Base-by-base conservation (phyloP, 164 flowering plant genomes). In the Tetrastigma voinierianum region DNA sequence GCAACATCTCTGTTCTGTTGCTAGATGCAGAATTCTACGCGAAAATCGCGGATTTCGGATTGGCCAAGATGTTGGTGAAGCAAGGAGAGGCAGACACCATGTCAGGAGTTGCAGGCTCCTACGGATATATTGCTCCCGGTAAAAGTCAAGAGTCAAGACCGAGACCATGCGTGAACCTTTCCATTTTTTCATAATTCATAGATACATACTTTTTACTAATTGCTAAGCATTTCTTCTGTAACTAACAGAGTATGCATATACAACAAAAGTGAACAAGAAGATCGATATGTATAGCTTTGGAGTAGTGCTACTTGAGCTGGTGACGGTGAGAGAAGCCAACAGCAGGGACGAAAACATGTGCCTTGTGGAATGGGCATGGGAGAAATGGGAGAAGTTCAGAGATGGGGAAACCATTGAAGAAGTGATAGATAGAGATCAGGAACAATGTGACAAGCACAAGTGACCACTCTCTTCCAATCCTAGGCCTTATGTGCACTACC, bases 81-180 rank as follows among this genome's bases (percentile, higher is more conserved):
- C 74, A 53, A 1, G 90, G 84, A 11, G 85, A 83, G 32, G 65
- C 82, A 5, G 72, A 83, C 32, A 80, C 93, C 0, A 78, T 86
- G 82, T 90, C 98, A 19, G 80, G 81, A 1, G 77, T 91, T 1
- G 97, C 90, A 1, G 98, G 98, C 45, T 86, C 98, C 21, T 81
- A 87, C 20, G 98, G 98, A 6, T 94, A 94, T 72, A 67, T 94
- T 10, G 95, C 98, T 44, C 98, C 98, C 54, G 98, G 98, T 90
- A 68, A n/a, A n/a, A n/a, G n/a, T n/a, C n/a, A n/a, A n/a, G n/a
- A n/a, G n/a, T n/a, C n/a, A n/a, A n/a, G n/a, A n/a, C n/a, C n/a
- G n/a, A n/a, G n/a, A n/a, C n/a, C n/a, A n/a, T n/a, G n/a, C n/a
- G n/a, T n/a, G n/a, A n/a, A n/a, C 40, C 6, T 25, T 25, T 25